Evolutionary conservation across 768 basidiomycete genomes (phyloP), one percentile per base, ranked within the genome.

Genomic region (Russula griseocarnosa): DNA sequence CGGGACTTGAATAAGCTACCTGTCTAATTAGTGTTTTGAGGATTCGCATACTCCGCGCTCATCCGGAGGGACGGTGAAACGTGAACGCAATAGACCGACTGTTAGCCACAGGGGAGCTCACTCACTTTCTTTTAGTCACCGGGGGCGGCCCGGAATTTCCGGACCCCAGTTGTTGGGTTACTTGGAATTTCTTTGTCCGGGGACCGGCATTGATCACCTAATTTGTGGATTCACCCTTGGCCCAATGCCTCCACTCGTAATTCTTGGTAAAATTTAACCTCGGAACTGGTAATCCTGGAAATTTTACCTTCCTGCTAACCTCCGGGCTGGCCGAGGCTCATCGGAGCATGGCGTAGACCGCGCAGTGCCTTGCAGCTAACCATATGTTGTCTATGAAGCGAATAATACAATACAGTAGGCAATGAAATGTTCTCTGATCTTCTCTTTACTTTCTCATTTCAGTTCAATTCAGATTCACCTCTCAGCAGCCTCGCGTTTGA

Each of bases 41-140:
- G n/a, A 47, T 11, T 28, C 63, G 59, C 58, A n/a, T n/a, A 49
- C 63, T 65, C 63, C 63, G 63, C 63, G 63, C 24, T 51, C 20
- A 24, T 22, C 47, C 47, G 47, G 46, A 24, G 46, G 46, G 46
- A 46, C 46, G 46, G n/a, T n/a, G n/a, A n/a, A n/a, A n/a, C n/a
- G n/a, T n/a, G 4, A 9, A 36, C 38, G 14, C 38, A 40, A 40
- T 40, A 40, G 38, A 40, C 38, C 38, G 38, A 38, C 38, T 40
- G 38, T 18, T 46, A 46, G 46, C 10, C n/a, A 46, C 46, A 46
- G 9, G 46, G 46, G n/a, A 46, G 10, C 30, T 30, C 30, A 30
- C 30, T 2, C 13, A 11, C 8, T 7, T 5, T n/a, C 5, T 0
- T 46, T 52, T 20, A 52, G 30, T 32, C 51, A 52, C 30, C 51